phyloP scores from a whole-genome alignment of 345 rosid species.

The Pistacia vera region DNA sequence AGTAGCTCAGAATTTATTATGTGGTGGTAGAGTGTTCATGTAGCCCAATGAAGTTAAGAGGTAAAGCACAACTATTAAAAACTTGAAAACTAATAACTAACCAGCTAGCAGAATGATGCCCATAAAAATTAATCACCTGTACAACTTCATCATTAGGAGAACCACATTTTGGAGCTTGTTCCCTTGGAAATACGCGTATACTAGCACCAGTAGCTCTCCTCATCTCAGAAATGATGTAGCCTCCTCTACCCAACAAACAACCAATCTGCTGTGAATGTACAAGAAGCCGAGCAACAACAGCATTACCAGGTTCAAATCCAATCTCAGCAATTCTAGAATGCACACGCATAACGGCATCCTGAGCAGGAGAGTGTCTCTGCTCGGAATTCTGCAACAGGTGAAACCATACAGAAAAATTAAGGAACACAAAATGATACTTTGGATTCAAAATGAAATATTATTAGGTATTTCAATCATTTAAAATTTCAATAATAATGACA shows the following conservation, averaged over 20 bases:
- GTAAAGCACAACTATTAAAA: not conserved
- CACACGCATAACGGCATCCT: conserved; percentile 75
- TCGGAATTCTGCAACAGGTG: conserved; percentile 58
- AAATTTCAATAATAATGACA: not conserved
- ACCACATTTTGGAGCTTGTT: conserved; percentile 57
- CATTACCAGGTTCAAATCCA: conserved; percentile 68
- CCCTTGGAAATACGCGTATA: conserved; percentile 65
- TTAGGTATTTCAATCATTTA: not conserved
- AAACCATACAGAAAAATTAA: not conserved
- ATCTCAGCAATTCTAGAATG: conserved; percentile 69
- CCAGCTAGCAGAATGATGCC: conserved; percentile 4
- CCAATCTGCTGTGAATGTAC: conserved; percentile 68
- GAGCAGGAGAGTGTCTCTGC: conserved; percentile 70
- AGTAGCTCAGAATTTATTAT: no score
- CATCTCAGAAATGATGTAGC: conserved; percentile 67
- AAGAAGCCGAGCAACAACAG: conserved; percentile 75
- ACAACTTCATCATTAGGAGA: conserved; percentile 67
- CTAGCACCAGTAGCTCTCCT: conserved; percentile 75
- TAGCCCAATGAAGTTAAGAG: not conserved
- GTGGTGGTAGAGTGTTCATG: not conserved
- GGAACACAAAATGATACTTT: conserved; percentile 1
- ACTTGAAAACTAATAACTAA: not conserved
- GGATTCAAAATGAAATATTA: not conserved
- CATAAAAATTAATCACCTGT: conserved; percentile 48
- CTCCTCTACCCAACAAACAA: conserved; percentile 70